Evolutionary conservation across 768 basidiomycete genomes (phyloP).

Genomic region (Pleurotus eryngii): DNA sequence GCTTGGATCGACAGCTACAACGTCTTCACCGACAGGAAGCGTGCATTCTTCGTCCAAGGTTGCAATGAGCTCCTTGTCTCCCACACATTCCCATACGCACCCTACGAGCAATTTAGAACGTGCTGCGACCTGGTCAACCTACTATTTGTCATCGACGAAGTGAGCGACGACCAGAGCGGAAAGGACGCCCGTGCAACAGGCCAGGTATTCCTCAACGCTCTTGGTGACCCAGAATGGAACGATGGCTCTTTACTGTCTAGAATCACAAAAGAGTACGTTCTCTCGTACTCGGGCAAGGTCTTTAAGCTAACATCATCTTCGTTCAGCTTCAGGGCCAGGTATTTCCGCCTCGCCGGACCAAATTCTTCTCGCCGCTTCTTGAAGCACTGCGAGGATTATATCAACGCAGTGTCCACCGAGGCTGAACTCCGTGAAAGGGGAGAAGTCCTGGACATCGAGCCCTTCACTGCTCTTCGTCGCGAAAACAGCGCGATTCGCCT

Average conservation of each 20-base stretch:
- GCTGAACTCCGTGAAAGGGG: conserved; percentile 58
- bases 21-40: conserved; percentile 57
- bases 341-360: conserved; percentile 42
- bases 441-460: conserved; percentile 49
- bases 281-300: not conserved
- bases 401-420: conserved; percentile 55
- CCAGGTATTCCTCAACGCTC: conserved; percentile 47
- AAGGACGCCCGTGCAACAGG: conserved; percentile 52
- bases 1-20: conserved; percentile 62
- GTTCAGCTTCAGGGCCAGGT: conserved; percentile 50
- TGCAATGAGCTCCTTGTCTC: conserved; percentile 61
- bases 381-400: conserved; percentile 51
- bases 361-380: conserved; percentile 47
- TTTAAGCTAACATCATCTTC: conserved; percentile 5
- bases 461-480: conserved; percentile 57
- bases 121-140: conserved; percentile 56
- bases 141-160: conserved; percentile 64
- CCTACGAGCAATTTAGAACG: conserved; percentile 53
- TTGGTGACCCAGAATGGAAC: conserved; percentile 49
- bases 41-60: conserved; percentile 60
- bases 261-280: conserved; percentile 59
- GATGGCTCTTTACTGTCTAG: conserved; percentile 54
- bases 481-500: conserved; percentile 67
- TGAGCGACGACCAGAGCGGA: conserved; percentile 63
- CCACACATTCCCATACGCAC: conserved; percentile 58